phyloP scores from a whole-genome alignment of 1,139 yeast species.

The Kodamaea anthophila region DNA sequence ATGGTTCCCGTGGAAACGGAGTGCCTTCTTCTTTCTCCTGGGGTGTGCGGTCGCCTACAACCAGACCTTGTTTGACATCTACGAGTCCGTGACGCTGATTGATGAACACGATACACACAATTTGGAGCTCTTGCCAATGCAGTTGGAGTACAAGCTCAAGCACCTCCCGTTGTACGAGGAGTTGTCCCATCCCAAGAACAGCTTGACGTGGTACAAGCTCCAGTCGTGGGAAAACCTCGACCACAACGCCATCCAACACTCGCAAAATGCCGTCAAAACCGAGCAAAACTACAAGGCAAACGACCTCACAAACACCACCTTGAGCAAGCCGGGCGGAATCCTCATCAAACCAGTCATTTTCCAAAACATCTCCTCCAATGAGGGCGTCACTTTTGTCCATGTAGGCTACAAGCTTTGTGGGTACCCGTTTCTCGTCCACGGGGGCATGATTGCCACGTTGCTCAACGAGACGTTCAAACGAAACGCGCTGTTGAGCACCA shows the following conservation, averaged over 20 bases:
- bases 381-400: constrained; percentile 65
- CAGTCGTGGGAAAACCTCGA: constrained; percentile 61
- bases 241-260: constrained; percentile 31
- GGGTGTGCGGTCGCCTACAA: constrained; percentile 32
- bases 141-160: constrained; percentile 43
- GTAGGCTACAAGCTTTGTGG: constrained; percentile 80
- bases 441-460: constrained; percentile 81
- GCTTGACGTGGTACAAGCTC: constrained; percentile 37
- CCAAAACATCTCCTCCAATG: constrained; percentile 49
- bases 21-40: constrained; percentile 20
- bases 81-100: constrained; percentile 25
- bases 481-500: constrained; percentile 41
- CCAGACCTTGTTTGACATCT: constrained; percentile 29
- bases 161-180: constrained; percentile 48
- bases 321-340: constrained; percentile 67
- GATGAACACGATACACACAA: constrained; percentile 18
- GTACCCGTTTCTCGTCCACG: constrained; percentile 82
- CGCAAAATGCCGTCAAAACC: constrained; percentile 12
- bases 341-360: constrained; percentile 69
- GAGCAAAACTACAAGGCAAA: constrained; percentile 29
- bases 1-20: constrained; percentile 30
- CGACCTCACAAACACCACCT: constrained; percentile 26
- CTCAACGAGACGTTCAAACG: constrained; percentile 69
- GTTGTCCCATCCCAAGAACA: constrained; percentile 32
- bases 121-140: constrained; percentile 14